Conservation (phyloP, 495 filamentous ascomycete genomes). For the Aspergillus nanangensis region DNA sequence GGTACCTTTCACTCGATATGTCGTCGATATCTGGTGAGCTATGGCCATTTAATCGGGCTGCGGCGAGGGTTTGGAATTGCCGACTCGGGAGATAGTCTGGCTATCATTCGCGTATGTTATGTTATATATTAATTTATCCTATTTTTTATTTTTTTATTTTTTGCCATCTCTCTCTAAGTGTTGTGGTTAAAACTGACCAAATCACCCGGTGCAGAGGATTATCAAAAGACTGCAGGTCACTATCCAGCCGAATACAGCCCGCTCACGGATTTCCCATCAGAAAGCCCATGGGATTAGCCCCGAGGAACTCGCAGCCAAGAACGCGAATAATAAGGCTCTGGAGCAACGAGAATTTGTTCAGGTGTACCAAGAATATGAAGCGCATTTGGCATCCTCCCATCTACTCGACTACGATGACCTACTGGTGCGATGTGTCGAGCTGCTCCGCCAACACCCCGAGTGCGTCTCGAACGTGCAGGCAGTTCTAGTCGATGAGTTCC, state of each 20-base stretch:
- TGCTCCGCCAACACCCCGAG: conserved; percentile 71
- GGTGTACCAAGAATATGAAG: conserved; percentile 78
- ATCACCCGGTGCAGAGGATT: conserved; percentile 52
- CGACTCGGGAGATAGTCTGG: conserved; percentile 73
- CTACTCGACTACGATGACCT: conserved; percentile 96
- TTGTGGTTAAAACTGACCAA: background rate
- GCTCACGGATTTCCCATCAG: conserved; percentile 75
- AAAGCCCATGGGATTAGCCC: conserved; percentile 68
- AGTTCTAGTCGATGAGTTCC: conserved; percentile 95
- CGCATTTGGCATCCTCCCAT: conserved; percentile 67
- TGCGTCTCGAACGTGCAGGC: conserved; percentile 89
- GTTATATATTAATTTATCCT: conserved; percentile 7
- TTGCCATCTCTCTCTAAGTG: background rate
- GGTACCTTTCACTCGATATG: conserved; percentile 97
- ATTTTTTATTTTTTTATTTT: conserved; percentile 1
- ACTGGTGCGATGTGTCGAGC: conserved; percentile 74
- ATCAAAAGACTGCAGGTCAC: conserved; percentile 64
- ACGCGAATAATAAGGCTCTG: conserved; percentile 41
- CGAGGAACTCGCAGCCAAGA: conserved; percentile 35
- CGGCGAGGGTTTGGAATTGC: conserved; percentile 87
- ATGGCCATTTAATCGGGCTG: conserved; percentile 83
- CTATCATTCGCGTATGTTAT: conserved; percentile 52
- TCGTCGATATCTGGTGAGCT: conserved; percentile 76
- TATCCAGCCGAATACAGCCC: conserved; percentile 66
- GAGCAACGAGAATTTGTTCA: conserved; percentile 70